phyloP scores from a whole-genome alignment of 2,329 filamentous ascomycete species.

The Aureobasidium sp. region DNA sequence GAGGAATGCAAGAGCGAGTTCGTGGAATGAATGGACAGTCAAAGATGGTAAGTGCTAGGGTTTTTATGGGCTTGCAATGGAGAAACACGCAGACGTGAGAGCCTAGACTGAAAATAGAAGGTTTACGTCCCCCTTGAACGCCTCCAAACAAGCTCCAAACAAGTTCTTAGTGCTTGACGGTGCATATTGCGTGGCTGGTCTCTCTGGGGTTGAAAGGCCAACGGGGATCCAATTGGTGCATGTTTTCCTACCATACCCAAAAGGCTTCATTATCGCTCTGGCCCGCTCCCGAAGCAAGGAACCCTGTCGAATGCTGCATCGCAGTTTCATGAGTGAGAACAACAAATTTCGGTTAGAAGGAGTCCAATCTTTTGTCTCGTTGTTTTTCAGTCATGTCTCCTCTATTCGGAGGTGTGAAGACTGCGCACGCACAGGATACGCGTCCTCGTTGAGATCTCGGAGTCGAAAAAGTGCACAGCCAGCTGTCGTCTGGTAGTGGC shows the following conservation, averaged over 20 bases:
- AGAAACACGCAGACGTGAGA: constrained; percentile 3
- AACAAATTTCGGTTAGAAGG: constrained; percentile 1
- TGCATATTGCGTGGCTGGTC: constrained; percentile 12
- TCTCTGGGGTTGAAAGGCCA: not conserved
- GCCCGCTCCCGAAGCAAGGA: constrained; percentile 10
- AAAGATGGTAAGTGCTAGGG: constrained; percentile 2
- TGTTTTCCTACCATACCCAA: not conserved
- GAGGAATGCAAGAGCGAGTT: constrained; percentile 12
- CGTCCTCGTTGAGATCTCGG: not conserved
- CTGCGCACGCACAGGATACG: constrained; percentile 1
- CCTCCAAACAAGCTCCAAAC: constrained; percentile 12
- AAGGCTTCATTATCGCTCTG: constrained; percentile 6
- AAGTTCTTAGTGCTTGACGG: not conserved
- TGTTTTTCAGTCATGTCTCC: not conserved
- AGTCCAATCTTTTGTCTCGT: not conserved
- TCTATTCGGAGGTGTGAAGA: not conserved
- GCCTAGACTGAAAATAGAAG: constrained; percentile 14
- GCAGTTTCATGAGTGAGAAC: constrained; percentile 6
- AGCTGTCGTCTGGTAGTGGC: constrained; percentile 3
- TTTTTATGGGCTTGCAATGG: constrained; percentile 10
- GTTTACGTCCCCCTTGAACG: constrained; percentile 5
- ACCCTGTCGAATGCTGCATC: constrained; percentile 11
- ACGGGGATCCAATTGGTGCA: constrained; percentile 8
- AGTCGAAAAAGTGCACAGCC: not conserved
- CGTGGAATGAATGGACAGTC: constrained; percentile 4